Evolutionary conservation across 2,329 filamentous ascomycete species (phyloP).

Genomic region (Claviceps spartinae): DNA sequence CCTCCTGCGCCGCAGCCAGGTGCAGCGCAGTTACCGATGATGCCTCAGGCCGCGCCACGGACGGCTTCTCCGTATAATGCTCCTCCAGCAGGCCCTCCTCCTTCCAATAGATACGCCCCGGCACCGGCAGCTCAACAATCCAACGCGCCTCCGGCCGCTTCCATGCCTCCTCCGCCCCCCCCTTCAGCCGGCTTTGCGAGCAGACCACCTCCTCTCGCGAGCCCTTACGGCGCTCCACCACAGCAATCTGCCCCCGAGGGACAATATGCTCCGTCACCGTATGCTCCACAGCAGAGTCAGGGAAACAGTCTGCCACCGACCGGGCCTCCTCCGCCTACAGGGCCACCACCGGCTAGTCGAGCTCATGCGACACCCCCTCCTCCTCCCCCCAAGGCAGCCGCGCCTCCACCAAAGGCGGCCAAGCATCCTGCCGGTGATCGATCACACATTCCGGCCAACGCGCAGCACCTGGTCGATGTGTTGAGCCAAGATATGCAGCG

Average conservation of each 20-base stretch:
- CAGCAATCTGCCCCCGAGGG: slow-evolving; percentile 27
- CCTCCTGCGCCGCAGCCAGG: slow-evolving; percentile 49
- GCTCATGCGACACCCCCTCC: slow-evolving; percentile 29
- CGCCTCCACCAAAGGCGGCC: slow-evolving; percentile 39
- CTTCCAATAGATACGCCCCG: slow-evolving; percentile 64
- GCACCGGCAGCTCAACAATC: slow-evolving; percentile 42
- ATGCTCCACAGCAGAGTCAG: slow-evolving; percentile 30
- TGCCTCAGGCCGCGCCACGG: slow-evolving; percentile 50
- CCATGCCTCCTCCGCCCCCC: slow-evolving; percentile 26
- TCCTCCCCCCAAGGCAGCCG: slow-evolving; percentile 32
- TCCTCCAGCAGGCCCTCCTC: slow-evolving; percentile 56
- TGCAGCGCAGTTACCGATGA: slow-evolving; percentile 40
- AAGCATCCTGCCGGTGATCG: slow-evolving; percentile 77
- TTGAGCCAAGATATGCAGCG: slow-evolving; percentile 76
- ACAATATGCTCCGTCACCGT: slow-evolving; percentile 21
- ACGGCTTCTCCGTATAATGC: slow-evolving; percentile 79
- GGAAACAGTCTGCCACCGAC: slow-evolving; percentile 16
- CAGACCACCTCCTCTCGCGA: slow-evolving; percentile 31
- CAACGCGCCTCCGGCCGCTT: slow-evolving; percentile 27
- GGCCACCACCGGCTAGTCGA: slow-evolving; percentile 19
- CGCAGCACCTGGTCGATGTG: slow-evolving; percentile 68
- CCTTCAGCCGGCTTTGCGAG: slow-evolving; percentile 19
- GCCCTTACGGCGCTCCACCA: slow-evolving; percentile 29
- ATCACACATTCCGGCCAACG: slow-evolving; percentile 68
- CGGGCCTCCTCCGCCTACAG: slow-evolving; percentile 28